These are phyloP conservation scores for Neurospora sp. DNA, from an alignment of 495 filamentous ascomycete genomes.

Conservation along the genomic window DNA sequence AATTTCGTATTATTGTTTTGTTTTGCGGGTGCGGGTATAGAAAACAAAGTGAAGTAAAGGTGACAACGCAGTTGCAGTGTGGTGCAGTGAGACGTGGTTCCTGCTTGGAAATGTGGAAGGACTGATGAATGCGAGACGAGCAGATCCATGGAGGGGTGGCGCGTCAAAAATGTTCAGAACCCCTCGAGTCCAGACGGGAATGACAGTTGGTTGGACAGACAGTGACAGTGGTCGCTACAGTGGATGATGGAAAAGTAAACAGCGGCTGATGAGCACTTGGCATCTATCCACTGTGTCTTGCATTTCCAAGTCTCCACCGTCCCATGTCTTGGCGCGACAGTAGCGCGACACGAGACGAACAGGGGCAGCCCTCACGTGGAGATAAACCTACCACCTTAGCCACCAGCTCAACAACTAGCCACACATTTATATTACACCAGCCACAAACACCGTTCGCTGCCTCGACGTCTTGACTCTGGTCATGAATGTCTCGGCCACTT, in stretches of 20 bases:
- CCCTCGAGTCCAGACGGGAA: not conserved
- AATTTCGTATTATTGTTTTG: not conserved
- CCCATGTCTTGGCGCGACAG: conserved; percentile 4
- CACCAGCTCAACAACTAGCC: not conserved
- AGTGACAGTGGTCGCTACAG: not conserved
- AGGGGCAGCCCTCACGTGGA: not conserved
- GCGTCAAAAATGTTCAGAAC: not conserved
- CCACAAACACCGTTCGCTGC: not conserved
- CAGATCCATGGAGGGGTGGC: not conserved
- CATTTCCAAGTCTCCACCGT: not conserved
- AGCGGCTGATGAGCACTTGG: not conserved
- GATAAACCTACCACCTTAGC: not conserved
- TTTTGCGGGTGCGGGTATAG: not conserved
- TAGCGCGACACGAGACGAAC: not conserved
- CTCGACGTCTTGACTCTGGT: not conserved
- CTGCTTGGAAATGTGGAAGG: conserved; percentile 1
- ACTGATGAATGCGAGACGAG: not conserved
- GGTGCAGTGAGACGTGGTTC: not conserved
- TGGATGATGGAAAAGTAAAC: not conserved
- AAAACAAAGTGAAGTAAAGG: not conserved
- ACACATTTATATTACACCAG: not conserved
- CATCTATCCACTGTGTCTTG: not conserved
- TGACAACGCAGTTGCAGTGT: not conserved
- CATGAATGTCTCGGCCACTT: not conserved
- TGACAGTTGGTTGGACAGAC: not conserved